Percentiles rank a stretch among this genome's conserved stretches.
Evolutionary conservation across 176 grass and related monocot species (phyloP).

Genomic region (Triticum timopheevii): DNA sequence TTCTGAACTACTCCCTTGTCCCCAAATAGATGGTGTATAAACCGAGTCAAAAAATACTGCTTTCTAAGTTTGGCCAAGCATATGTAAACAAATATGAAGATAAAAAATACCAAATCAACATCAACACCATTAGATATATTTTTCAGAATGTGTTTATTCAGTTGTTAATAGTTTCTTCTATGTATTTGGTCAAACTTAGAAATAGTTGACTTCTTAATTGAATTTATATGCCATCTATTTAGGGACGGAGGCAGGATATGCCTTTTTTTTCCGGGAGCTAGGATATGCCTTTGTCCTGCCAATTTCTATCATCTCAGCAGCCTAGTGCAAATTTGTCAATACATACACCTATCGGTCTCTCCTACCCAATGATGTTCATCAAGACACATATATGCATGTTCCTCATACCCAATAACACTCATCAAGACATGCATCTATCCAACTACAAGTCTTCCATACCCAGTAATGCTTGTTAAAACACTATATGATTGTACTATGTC

Average conservation of each 20-base stretch:
- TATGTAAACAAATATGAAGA: too few species aligned
- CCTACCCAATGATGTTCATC: not conserved
- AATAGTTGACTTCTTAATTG: too few species aligned
- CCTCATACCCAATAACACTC: not conserved
- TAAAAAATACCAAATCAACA: too few species aligned
- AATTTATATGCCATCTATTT: too few species aligned
- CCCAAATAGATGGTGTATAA: too few species aligned
- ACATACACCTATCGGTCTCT: not conserved
- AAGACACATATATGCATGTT: not conserved
- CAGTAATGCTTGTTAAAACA: not conserved
- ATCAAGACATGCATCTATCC: not conserved
- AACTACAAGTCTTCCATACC: not conserved
- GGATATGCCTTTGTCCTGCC: not conserved
- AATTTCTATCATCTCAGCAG: not conserved
- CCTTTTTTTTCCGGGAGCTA: not conserved
- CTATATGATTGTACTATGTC: slow-evolving; percentile 15
- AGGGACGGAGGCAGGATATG: not conserved
- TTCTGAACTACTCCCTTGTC: not conserved
- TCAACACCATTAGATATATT: too few species aligned
- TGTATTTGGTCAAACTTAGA: too few species aligned
- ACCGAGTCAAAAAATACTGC: too few species aligned
- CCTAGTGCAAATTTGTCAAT: not conserved
- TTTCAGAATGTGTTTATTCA: too few species aligned
- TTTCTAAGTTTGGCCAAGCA: too few species aligned
- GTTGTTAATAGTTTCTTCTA: too few species aligned